Percentiles rank a stretch among this genome's conserved stretches.
These are phyloP conservation scores for Glonium stellatum DNA, from an alignment of 495 filamentous ascomycete species.

Conservation along the genomic window DNA sequence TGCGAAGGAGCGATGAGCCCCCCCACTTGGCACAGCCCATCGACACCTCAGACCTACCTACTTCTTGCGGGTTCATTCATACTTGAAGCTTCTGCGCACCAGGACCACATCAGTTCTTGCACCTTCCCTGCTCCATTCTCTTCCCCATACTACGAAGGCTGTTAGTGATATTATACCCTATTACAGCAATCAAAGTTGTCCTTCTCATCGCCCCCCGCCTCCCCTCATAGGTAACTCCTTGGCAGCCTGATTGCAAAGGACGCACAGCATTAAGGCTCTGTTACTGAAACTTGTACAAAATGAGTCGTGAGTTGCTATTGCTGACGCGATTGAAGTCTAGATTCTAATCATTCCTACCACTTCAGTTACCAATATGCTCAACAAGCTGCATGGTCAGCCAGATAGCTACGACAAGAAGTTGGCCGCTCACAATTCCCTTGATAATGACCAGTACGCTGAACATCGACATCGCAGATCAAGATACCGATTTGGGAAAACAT, in stretches of 20 bases:
- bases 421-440: conserved; percentile 26
- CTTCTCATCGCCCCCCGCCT: conserved; percentile 1
- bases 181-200: background rate
- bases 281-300: conserved; percentile 2
- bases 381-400: conserved; percentile 95
- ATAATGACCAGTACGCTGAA: conserved; percentile 18
- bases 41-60: conserved; percentile 1
- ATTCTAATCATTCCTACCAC: background rate
- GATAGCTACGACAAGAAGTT: conserved; percentile 99
- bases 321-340: background rate
- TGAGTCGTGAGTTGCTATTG: conserved; percentile 23
- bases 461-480: conserved; percentile 51
- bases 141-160: background rate
- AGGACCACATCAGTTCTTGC: background rate
- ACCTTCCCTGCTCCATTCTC: background rate
- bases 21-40: conserved; percentile 1
- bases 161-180: background rate
- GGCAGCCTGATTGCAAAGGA: conserved; percentile 12
- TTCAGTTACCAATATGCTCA: conserved; percentile 83
- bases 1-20: background rate
- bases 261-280: conserved; percentile 12
- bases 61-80: background rate
- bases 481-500: conserved; percentile 86
- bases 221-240: conserved; percentile 17
- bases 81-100: background rate